A percentile compares a stretch with the other conserved stretches of the same genome.
phyloP scores from a whole-genome alignment of 371 early-diverging fungal genomes.

The Rhizomucor pusillus region DNA sequence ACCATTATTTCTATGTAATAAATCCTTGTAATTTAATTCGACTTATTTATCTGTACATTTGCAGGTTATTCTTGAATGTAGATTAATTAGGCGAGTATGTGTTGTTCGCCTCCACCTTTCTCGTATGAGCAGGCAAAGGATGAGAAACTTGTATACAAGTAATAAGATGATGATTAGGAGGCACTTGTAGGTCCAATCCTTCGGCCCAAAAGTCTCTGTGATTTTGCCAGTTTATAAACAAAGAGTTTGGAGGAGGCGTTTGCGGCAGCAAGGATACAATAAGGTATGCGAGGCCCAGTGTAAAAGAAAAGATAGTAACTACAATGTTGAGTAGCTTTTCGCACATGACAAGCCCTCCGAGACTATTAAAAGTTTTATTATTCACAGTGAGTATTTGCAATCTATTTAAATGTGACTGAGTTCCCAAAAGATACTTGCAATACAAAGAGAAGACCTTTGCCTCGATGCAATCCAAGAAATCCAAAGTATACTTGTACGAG shows the following conservation, averaged over 20 bases:
- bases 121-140: too few species aligned
- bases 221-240: constrained; percentile 34
- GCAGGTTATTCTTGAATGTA: too few species aligned
- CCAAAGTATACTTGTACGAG: constrained; percentile 32
- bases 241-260: constrained; percentile 27
- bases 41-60: too few species aligned
- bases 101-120: too few species aligned
- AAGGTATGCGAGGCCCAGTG: constrained; percentile 29
- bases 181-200: constrained; percentile 7
- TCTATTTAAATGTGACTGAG: neutral
- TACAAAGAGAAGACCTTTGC: constrained; percentile 31
- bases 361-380: constrained; percentile 12
- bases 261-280: constrained; percentile 30
- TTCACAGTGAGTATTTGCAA: neutral
- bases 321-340: constrained; percentile 34
- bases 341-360: constrained; percentile 38
- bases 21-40: too few species aligned
- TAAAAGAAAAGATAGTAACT: constrained; percentile 32
- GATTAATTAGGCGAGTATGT: too few species aligned
- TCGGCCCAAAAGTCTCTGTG: constrained; percentile 37
- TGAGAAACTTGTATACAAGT: too few species aligned
- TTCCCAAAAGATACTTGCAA: constrained; percentile 22
- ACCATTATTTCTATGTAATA: too few species aligned
- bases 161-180: too few species aligned
- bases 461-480: constrained; percentile 32